Base-by-base conservation (phyloP, 2,329 filamentous ascomycete genomes). In the Alternaria metachromatica region DNA sequence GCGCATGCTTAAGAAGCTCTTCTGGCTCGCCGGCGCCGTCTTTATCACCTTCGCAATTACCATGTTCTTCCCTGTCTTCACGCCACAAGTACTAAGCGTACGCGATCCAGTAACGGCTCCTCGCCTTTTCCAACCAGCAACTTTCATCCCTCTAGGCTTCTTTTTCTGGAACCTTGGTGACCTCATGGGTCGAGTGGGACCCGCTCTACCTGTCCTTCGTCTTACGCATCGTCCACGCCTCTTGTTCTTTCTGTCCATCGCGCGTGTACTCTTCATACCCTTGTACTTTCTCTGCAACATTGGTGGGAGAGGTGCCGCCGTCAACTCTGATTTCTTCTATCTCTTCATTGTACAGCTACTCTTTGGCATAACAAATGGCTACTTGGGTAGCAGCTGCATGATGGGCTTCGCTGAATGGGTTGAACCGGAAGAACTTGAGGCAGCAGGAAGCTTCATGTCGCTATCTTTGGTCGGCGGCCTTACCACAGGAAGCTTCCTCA, bases 21-120 rank as follows among this genome's bases (percentile, higher is more conserved):
- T 87, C 73, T 96, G 91, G 88, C 85, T 94, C 13, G 88, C 93
- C 0, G 83, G 85, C n/a, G 88, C 92, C 8, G 88, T 97, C 13
- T 93, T 93, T 72, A 78, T 94, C 67, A 94, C 90, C 76, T 98
- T 98, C 75, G 82, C 86, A 45, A 82, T 95, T 58, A 94, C 94
- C 54, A 98, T 99, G 95, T 89, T 96, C 77, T 98, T 94, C 83
- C 96, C 96, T 1, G 92, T 98, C 64, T 96, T 96, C 80, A 98
- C 96, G 0, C 80, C 82, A 54, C 78, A 80, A 58, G 85, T 85
- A 54, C 72, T 74, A 61, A 84, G 76, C 58, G 80, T 84, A 23
- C 79, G 76, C 5, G 74, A 81, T 9, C 63, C 84, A 72, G 51
- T 76, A 71, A 66, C 80, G 66, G 84, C 87, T 12, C 82, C 86